Percentiles rank a stretch among this genome's conserved stretches.
Evolutionary conservation across 495 filamentous ascomycete genomes (phyloP).

Genomic region (Apodospora peruviana): DNA sequence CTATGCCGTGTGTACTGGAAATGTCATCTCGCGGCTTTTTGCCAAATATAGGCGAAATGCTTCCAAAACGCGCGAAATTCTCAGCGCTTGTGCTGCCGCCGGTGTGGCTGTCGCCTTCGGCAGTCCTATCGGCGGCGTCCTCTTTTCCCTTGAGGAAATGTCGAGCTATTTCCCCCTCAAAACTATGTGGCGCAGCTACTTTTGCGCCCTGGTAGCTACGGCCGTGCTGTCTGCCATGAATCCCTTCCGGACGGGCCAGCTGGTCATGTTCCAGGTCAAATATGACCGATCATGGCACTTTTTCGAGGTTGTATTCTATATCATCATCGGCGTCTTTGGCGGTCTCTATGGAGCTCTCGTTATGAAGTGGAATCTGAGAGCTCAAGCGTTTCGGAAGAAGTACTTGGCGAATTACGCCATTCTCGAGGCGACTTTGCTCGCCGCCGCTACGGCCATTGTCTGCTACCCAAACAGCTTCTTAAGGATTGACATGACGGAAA

Average conservation of each 20-base stretch:
- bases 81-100: conserved; percentile 90
- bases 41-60: conserved; percentile 90
- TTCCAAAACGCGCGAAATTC: conserved; percentile 89
- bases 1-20: conserved; percentile 95
- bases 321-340: conserved; percentile 86
- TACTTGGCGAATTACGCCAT: conserved; percentile 82
- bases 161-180: conserved; percentile 97
- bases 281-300: conserved; percentile 98
- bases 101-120: conserved; percentile 97
- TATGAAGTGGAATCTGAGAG: conserved; percentile 95
- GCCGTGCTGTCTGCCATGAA: conserved; percentile 94
- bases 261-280: conserved; percentile 98
- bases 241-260: conserved; percentile 93
- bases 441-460: conserved; percentile 75
- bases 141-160: conserved; percentile 98
- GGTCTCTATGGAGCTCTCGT: conserved; percentile 95
- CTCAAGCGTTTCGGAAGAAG: conserved; percentile 90
- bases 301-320: conserved; percentile 91
- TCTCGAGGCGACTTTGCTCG: conserved; percentile 80
- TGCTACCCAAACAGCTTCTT: conserved; percentile 97
- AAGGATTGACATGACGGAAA: conserved; percentile 97
- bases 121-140: conserved; percentile 91
- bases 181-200: conserved; percentile 97
- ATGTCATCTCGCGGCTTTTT: conserved; percentile 91
- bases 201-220: conserved; percentile 94